Conservation (phyloP, 805 yeast species). For the Barnettozyma populi region DNA sequence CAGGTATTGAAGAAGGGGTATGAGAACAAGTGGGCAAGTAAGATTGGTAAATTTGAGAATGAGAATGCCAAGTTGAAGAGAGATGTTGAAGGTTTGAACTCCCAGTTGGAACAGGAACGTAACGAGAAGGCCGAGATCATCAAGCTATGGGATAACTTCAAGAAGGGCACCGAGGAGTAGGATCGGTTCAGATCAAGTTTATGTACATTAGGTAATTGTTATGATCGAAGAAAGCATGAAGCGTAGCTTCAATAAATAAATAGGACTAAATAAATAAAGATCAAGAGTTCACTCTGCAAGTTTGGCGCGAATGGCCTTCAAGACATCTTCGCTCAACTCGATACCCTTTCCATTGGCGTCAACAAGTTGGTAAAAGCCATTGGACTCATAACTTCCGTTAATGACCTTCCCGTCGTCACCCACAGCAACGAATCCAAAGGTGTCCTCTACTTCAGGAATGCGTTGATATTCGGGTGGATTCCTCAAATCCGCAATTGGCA, state of each 20-base stretch:
- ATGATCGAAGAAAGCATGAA: neutral
- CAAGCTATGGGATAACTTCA: slow-evolving; percentile 39
- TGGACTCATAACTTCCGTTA: slow-evolving; percentile 49
- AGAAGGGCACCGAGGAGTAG: slow-evolving; percentile 5
- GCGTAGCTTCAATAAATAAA: neutral
- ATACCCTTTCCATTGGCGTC: slow-evolving; percentile 43
- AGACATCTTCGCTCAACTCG: slow-evolving; percentile 45
- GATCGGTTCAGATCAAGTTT: neutral
- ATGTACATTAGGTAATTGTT: neutral
- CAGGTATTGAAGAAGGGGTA: slow-evolving; percentile 53
- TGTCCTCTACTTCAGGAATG: slow-evolving; percentile 65
- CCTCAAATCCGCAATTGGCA: slow-evolving; percentile 72
- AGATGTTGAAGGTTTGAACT: slow-evolving; percentile 48
- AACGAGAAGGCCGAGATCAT: slow-evolving; percentile 55
- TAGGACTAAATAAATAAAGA: neutral
- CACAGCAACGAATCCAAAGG: slow-evolving; percentile 64
- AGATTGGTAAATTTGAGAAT: slow-evolving; percentile 34
- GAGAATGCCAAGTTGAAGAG: slow-evolving; percentile 42
- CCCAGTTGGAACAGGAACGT: slow-evolving; percentile 44
- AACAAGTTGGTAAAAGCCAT: slow-evolving; percentile 51
- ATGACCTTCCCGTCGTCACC: slow-evolving; percentile 49
- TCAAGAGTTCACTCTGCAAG: neutral
- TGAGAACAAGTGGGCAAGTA: slow-evolving; percentile 46
- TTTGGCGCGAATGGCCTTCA: slow-evolving; percentile 21
- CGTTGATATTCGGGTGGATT: slow-evolving; percentile 59